phyloP scores from a whole-genome alignment of 169 alveolate genomes.

The Plasmodium gallinaceum region DNA sequence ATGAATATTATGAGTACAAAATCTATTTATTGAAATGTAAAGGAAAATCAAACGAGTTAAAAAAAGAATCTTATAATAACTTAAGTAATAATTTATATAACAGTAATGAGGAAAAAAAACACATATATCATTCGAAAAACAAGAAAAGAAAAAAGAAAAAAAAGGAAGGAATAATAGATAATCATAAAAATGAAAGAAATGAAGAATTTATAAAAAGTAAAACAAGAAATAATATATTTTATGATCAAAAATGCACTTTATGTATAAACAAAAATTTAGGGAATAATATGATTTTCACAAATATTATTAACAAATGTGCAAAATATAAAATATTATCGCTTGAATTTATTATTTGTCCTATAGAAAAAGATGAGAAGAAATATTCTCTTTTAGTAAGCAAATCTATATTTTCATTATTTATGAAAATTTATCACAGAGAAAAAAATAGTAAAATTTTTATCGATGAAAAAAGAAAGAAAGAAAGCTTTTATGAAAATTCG shows the following conservation, averaged over 20 bases:
- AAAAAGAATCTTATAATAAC: background rate
- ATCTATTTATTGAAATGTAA: constrained; percentile 6
- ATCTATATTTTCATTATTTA: constrained; percentile 6
- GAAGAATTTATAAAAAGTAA: background rate
- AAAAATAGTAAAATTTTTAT: too few species aligned
- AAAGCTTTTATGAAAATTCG: too few species aligned
- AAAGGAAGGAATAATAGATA: constrained; percentile 5
- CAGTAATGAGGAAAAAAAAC: background rate
- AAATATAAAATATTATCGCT: constrained; percentile 14
- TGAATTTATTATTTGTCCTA: background rate
- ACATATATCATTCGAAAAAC: background rate
- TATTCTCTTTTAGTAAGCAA: background rate
- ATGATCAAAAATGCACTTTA: background rate
- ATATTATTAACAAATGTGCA: constrained; percentile 21
- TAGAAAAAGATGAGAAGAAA: background rate
- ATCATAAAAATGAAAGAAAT: background rate
- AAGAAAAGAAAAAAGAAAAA: constrained; percentile 20
- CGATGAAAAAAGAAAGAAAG: too few species aligned
- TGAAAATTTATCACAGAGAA: constrained; percentile 10
- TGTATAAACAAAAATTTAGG: constrained; percentile 24
- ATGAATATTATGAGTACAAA: constrained; percentile 9
- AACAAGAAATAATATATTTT: background rate
- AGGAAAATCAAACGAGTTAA: background rate
- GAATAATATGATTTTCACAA: background rate
- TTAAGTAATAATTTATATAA: background rate